Conservation (phyloP, 169 alveolate species). For the Plasmodium adleri region DNA sequence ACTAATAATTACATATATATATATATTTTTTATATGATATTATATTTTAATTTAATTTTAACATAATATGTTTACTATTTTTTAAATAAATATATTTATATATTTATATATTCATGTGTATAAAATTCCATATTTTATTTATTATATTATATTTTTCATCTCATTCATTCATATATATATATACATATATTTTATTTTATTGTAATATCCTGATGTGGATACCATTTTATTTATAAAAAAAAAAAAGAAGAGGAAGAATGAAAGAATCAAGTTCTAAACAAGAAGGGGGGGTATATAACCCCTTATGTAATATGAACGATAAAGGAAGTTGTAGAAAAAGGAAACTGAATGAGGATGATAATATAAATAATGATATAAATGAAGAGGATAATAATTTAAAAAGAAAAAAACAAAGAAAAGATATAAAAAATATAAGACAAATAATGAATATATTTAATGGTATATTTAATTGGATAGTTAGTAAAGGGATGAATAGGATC, state of each 20-base stretch:
- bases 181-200: not conserved
- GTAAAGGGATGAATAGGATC: constrained; percentile 20
- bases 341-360: constrained; percentile 18
- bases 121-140: no score
- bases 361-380: not conserved
- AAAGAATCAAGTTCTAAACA: constrained; percentile 12
- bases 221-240: not conserved
- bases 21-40: no score
- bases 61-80: no score
- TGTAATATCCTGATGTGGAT: not conserved
- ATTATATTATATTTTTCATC: no score
- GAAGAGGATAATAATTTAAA: constrained; percentile 6
- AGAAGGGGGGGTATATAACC: constrained; percentile 4
- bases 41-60: no score
- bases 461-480: constrained; percentile 51
- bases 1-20: no score
- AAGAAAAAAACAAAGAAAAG: constrained; percentile 24
- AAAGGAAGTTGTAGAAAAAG: constrained; percentile 16
- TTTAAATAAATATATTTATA: no score
- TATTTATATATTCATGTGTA: no score
- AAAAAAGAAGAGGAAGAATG: constrained; percentile 25
- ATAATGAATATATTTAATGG: constrained; percentile 41
- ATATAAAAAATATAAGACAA: constrained; percentile 4
- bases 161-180: not conserved
- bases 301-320: constrained; percentile 6